phyloP scores from a whole-genome alignment of 495 filamentous ascomycete species.

The Penicillium lagena region DNA sequence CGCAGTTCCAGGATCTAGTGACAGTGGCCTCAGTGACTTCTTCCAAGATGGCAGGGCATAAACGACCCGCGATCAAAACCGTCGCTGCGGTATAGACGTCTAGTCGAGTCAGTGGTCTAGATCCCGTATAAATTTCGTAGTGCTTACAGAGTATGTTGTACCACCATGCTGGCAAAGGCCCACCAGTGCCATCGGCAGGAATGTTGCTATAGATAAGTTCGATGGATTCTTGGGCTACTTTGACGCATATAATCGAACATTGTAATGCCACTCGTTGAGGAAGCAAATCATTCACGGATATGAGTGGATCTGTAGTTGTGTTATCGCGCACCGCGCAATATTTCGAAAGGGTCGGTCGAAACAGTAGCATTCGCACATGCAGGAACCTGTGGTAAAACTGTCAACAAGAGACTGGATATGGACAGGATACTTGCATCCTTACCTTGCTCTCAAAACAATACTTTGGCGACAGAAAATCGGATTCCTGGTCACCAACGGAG shows the following conservation, averaged over 20 bases:
- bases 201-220: slow-evolving; percentile 28
- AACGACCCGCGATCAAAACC: slow-evolving; percentile 28
- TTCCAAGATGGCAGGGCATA: slow-evolving; percentile 22
- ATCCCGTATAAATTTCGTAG: neutral
- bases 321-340: slow-evolving; percentile 28
- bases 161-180: slow-evolving; percentile 35
- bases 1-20: slow-evolving; percentile 24
- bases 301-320: slow-evolving; percentile 12
- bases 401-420: too few species aligned
- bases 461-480: slow-evolving; percentile 26
- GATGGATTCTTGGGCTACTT: slow-evolving; percentile 30
- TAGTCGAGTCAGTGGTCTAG: slow-evolving; percentile 1
- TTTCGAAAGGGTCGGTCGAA: slow-evolving; percentile 28
- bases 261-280: slow-evolving; percentile 31
- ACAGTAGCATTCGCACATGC: slow-evolving; percentile 31
- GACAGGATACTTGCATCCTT: neutral
- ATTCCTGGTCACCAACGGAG: slow-evolving; percentile 2
- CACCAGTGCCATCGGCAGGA: slow-evolving; percentile 25
- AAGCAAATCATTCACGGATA: slow-evolving; percentile 24
- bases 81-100: slow-evolving; percentile 35
- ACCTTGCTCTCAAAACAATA: slow-evolving; percentile 29
- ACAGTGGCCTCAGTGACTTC: slow-evolving; percentile 22
- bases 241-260: slow-evolving; percentile 32
- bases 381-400: slow-evolving; percentile 15
- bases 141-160: slow-evolving; percentile 33